Evolutionary conservation across 768 basidiomycete genomes (phyloP).

Genomic region (Phylloporus arenicola): DNA sequence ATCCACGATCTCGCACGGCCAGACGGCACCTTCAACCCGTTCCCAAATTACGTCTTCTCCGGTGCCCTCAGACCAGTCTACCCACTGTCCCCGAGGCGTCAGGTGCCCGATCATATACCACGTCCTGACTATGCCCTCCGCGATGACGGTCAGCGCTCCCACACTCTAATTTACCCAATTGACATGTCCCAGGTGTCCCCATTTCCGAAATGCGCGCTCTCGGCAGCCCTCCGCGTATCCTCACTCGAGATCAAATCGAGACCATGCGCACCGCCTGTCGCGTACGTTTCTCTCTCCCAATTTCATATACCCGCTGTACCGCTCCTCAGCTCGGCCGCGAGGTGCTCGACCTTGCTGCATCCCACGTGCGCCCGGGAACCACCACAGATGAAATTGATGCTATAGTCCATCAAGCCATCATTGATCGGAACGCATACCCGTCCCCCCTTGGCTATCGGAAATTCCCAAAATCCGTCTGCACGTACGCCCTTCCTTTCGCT

Average conservation of each 20-base stretch:
- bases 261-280: constrained; percentile 85
- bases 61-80: constrained; percentile 79
- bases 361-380: constrained; percentile 82
- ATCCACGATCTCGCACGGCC: constrained; percentile 57
- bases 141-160: constrained; percentile 48
- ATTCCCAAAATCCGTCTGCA: constrained; percentile 96
- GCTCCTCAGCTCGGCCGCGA: constrained; percentile 71
- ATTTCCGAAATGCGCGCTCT: constrained; percentile 50
- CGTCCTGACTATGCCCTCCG: constrained; percentile 78
- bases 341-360: constrained; percentile 88
- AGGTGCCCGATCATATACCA: constrained; percentile 77
- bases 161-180: not conserved
- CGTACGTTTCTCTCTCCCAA: constrained; percentile 45
- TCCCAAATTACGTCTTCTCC: constrained; percentile 71
- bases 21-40: constrained; percentile 77
- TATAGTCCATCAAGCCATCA: constrained; percentile 86
- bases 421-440: constrained; percentile 90
- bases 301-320: not conserved
- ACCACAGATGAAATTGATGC: constrained; percentile 95
- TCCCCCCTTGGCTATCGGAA: constrained; percentile 87
- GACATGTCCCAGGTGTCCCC: constrained; percentile 44
- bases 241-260: constrained; percentile 71
- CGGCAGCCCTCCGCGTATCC: constrained; percentile 60
- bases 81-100: constrained; percentile 75
- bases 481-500: constrained; percentile 45